Evolutionary conservation across 305 asterid species (phyloP), one percentile per base, ranked within the genome.

Genomic region (Striga hermonthica): DNA sequence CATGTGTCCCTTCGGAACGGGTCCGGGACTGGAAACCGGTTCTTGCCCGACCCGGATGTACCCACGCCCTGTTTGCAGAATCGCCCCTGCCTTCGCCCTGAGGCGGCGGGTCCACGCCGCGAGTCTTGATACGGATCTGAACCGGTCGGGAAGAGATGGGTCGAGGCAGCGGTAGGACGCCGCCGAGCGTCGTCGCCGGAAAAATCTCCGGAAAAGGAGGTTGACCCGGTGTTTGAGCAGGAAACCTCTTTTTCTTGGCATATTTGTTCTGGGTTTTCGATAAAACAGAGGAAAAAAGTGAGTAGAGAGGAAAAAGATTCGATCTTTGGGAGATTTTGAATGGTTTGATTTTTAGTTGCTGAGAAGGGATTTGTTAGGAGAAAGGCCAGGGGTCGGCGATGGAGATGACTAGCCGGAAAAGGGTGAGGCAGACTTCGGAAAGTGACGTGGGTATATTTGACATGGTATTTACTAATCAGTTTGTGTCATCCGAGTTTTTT

Each of bases 351-450:
- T 22, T 50, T 60, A 56, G 7, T 36, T 57, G 36, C 37, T 31
- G 57, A 13, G 61, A 59, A 39, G 31, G 31, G 31, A 22, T 22
- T 22, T 65, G 56, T 12, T 38, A 80, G 14, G 95, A 81, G 76
- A 84, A 83, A 11, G 95, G 96, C 95, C 95, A 90, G 62, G 89
- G 95, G 66, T 84, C 81, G 52, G 89, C 85, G n/a, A 69, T 41
- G 80, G 87, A 84, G 82, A 87, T 85, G 74, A 84, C 78, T 40
- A 87, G 76, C 0, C 86, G 87, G 78, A 80, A 86, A n/a, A 79
- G 84, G 53, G 90, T 64, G 49, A 81, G 80, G 14, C 84, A 84
- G 22, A 78, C 56, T 67, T 82, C 85, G 28, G 92, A 81, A 28
- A 84, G 87, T 60, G 86, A 83, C 11, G 80, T 45, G 4, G 88